Evolutionary conservation across 768 basidiomycete species (phyloP).

Genomic region (Leucosporidium scottii): DNA sequence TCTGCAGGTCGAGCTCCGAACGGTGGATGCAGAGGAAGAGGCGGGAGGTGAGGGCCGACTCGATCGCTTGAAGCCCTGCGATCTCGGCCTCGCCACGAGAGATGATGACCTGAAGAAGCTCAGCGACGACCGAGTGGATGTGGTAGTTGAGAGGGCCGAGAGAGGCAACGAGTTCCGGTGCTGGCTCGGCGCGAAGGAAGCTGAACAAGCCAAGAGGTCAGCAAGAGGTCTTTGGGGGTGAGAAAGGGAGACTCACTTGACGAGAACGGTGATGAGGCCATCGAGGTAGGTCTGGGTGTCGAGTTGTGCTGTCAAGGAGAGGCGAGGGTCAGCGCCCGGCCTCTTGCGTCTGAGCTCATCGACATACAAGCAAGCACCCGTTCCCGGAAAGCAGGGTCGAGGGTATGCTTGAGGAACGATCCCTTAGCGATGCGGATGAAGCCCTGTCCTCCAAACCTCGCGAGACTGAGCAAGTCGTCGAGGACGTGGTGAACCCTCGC

Average conservation of each 20-base stretch:
- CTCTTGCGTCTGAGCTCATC: background rate
- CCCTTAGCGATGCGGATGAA: constrained; percentile 67
- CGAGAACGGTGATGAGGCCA: constrained; percentile 61
- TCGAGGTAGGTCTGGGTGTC: constrained; percentile 56
- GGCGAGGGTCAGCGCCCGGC: background rate
- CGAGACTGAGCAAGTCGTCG: constrained; percentile 66
- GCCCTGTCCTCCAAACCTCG: constrained; percentile 82
- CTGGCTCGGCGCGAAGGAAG: constrained; percentile 71
- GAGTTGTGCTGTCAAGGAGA: constrained; percentile 8
- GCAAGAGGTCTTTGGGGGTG: no score
- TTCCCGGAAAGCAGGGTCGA: constrained; percentile 56
- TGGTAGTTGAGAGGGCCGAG: constrained; percentile 59
- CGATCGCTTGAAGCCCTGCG: constrained; percentile 56
- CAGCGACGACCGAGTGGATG: constrained; percentile 68
- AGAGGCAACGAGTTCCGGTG: constrained; percentile 45
- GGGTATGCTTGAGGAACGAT: constrained; percentile 58
- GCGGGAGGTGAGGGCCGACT: constrained; percentile 65
- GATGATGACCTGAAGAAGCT: constrained; percentile 73
- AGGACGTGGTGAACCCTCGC: constrained; percentile 63
- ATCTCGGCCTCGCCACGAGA: constrained; percentile 71
- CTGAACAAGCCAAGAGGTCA: constrained; percentile 43
- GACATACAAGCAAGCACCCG: constrained; percentile 57
- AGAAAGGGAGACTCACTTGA: constrained; percentile 46
- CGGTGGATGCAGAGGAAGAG: constrained; percentile 67
- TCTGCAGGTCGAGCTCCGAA: constrained; percentile 72